Evolutionary conservation across 2,329 filamentous ascomycete species (phyloP), one percentile per base, ranked within the genome.

Genomic region (Fusarium paranaense): DNA sequence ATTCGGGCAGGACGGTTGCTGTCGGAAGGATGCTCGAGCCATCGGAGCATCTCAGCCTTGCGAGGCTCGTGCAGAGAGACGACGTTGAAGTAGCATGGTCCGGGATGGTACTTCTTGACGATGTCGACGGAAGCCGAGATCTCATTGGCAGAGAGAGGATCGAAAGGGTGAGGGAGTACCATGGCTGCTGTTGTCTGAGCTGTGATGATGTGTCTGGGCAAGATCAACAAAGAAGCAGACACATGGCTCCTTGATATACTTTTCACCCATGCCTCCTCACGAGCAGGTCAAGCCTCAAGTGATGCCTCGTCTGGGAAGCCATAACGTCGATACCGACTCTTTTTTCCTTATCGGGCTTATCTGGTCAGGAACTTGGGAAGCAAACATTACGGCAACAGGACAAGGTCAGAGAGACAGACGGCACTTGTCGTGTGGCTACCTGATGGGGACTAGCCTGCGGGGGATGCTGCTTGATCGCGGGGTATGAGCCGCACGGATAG

Each of bases 11-110:
- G 95, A 52, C 90, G 87, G 1, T 91, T 87, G 0, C 86, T 84
- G 11, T 86, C 87, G 22, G 89, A 84, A 1, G 93, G 90, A 67
- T 91, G 87, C 58, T 88, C 90, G 14, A 97, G 84, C 94, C 94
- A 98, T 69, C 88, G 89, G 80, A 91, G 87, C 94, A 97, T 95
- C 77, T 95, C 91, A 54, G 88, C 90, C 87, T 98, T 98, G 73
- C 92, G 92, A 58, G 95, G 95, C 86, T 98, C 95, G 78, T 91
- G 92, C 32, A 97, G 86, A 3, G 94, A 93, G 65, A 98, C 92
- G 3, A 95, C 93, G 85, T 98, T 97, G 89, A 95, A 98, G 82
- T 91, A 91, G 68, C 97, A 87, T 58, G 92, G 87, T 66, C 90
- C 87, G 81, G 71, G 38, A 1, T 97, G 87, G 68, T 92, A 87